Evolutionary conservation across 2,329 filamentous ascomycete genomes (phyloP), one percentile per base, ranked within the genome.

Genomic region (Fusarium sp.): DNA sequence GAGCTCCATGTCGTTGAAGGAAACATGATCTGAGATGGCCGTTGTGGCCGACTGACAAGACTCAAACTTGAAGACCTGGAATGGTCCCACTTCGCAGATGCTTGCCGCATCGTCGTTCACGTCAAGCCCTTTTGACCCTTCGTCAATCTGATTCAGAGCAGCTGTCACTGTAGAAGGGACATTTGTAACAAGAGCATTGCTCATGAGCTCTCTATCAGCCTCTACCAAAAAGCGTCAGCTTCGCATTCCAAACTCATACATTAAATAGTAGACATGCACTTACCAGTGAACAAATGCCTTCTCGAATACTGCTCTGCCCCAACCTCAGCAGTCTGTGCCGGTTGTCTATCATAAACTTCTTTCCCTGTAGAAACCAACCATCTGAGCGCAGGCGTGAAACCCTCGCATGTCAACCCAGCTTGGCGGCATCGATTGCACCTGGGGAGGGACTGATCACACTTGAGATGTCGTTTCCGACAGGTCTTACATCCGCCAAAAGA

Each of bases 401-500:
- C 67, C 28, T 72, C 70, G 15, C 70, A 72, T 1, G 16, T 41
- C 30, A 72, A 23, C 1, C 70, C 70, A 20, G 67, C 68, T 20
- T 61, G 57, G 9, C 37, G 42, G 33, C 67, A 72, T 15, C 70
- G 56, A 46, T 64, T 67, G n/a, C 70, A 72, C 23, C 56, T 44
- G 2, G 70, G 70, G 2, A 59, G 23, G 2, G 53, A 61, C 45
- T 72, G 70, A 2, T 72, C 70, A 38, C 70, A 72, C 10, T 72
- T 72, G 23, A 72, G 65, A 51, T 72, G 70, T 13, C 70, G 65
- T 52, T 71, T 72, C 7, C 70, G 67, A 33, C 70, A 72, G 3
- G 70, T 72, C 36, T 71, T 72, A 31, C 70, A 72, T 2, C 70
- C 70, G 2, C 70, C 70, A 4, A 72, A 70, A 53, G 67, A 70